Percentiles rank a stretch among this genome's conserved stretches.
phyloP scores from a whole-genome alignment of 305 asterid species.

The Fraxinus baroniana region DNA sequence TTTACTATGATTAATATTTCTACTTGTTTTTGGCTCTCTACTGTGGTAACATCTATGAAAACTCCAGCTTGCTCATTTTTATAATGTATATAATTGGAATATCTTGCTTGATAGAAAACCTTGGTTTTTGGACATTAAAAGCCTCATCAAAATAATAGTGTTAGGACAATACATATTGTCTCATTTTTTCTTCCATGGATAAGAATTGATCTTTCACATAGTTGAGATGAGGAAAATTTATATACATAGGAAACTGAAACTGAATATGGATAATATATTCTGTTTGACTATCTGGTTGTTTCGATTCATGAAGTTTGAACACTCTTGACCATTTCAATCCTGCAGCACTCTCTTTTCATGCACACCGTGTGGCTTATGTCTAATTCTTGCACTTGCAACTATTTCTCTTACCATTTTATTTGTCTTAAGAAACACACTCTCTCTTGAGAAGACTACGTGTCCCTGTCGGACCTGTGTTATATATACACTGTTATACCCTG shows the following conservation, averaged over 20 bases:
- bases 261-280: not conserved
- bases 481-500: not conserved
- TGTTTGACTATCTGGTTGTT: not conserved
- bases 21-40: not conserved
- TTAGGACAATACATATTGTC: not conserved
- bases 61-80: not conserved
- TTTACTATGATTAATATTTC: not conserved
- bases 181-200: not conserved
- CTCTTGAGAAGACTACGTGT: not conserved
- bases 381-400: not conserved
- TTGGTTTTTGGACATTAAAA: not conserved
- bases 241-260: not conserved
- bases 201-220: not conserved
- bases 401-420: not conserved
- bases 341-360: not conserved
- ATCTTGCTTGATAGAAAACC: not conserved
- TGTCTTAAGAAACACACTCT: not conserved
- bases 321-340: not conserved
- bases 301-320: not conserved
- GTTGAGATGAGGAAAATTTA: not conserved
- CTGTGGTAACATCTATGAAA: constrained; percentile 5
- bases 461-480: not conserved
- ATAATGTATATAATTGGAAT: not conserved
- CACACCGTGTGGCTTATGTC: not conserved
- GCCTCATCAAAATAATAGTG: not conserved